These are phyloP conservation scores for Cercospora sp. DNA, from an alignment of 2,329 filamentous ascomycete species.

Conservation along the genomic window DNA sequence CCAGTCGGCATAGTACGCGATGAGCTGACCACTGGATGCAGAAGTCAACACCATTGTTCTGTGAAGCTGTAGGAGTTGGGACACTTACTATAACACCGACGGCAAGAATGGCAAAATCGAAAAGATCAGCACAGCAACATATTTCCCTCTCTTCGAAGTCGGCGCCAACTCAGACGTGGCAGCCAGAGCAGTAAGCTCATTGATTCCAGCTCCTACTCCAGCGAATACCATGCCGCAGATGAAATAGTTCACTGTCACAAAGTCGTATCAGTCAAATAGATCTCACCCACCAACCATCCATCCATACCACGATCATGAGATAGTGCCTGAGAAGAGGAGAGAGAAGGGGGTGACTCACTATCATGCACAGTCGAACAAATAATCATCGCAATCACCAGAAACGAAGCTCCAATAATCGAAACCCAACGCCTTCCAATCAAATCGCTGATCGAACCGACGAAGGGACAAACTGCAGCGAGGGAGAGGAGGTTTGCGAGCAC, in stretches of 20 bases:
- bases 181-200: conserved; percentile 67
- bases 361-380: conserved; percentile 57
- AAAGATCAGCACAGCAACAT: conserved; percentile 61
- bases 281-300: no score
- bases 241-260: conserved; percentile 42
- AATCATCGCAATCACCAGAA: conserved; percentile 61
- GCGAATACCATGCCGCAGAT: conserved; percentile 64
- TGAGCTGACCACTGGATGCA: conserved; percentile 52
- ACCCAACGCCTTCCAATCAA: conserved; percentile 62
- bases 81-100: conserved; percentile 53
- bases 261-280: background rate
- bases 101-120: conserved; percentile 64
- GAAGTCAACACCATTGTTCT: background rate
- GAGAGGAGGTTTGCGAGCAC: conserved; percentile 56
- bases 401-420: conserved; percentile 54
- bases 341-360: conserved; percentile 49
- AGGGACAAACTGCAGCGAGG: conserved; percentile 58
- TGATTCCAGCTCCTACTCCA: conserved; percentile 66
- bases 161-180: conserved; percentile 68
- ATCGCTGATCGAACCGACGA: conserved; percentile 66
- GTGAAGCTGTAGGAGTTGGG: background rate
- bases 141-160: conserved; percentile 62
- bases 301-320: no score
- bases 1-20: conserved; percentile 52
- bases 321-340: background rate